Evolutionary conservation across 805 yeast species (phyloP).

Genomic region (Lipomyces mesembrius): DNA sequence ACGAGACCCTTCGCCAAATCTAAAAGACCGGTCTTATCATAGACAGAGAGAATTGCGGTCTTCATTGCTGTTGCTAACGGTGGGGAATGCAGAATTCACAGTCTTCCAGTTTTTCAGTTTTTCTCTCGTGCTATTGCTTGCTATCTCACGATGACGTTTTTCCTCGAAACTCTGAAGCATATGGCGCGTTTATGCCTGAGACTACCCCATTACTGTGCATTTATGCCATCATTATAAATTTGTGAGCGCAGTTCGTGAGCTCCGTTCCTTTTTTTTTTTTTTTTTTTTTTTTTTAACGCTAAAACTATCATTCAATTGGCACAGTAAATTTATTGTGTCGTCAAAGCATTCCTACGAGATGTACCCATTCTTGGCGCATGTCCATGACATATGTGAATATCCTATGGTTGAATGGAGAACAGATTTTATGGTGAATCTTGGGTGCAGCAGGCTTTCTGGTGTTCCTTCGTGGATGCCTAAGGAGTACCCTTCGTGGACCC

Average conservation of each 20-base stretch:
- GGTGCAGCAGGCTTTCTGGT: constrained; percentile 65
- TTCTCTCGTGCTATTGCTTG: constrained; percentile 5
- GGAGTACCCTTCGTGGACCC: constrained; percentile 69
- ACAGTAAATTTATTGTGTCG: constrained; percentile 32
- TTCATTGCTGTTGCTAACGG: constrained; percentile 45
- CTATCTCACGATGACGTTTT: constrained; percentile 1
- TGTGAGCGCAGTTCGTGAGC: background rate
- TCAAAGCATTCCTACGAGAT: constrained; percentile 48
- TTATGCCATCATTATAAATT: background rate
- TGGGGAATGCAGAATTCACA: background rate
- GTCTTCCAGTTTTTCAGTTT: background rate
- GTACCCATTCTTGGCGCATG: constrained; percentile 41
- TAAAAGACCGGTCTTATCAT: constrained; percentile 94
- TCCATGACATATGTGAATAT: constrained; percentile 48
- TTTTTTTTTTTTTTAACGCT: constrained; percentile 42
- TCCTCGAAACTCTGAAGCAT: background rate
- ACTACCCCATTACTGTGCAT: background rate
- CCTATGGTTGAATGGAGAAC: constrained; percentile 56
- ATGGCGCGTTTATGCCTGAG: background rate
- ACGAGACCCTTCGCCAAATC: constrained; percentile 95
- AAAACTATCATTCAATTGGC: constrained; percentile 39
- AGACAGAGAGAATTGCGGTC: constrained; percentile 95
- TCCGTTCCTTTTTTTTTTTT: background rate
- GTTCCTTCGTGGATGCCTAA: constrained; percentile 48
- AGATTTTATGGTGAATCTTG: constrained; percentile 57